Percentiles rank a stretch among this genome's conserved stretches.
These are phyloP conservation scores for Monoraphidium neglectum DNA, from an alignment of 139 green algal genomes.

Conservation along the genomic window DNA sequence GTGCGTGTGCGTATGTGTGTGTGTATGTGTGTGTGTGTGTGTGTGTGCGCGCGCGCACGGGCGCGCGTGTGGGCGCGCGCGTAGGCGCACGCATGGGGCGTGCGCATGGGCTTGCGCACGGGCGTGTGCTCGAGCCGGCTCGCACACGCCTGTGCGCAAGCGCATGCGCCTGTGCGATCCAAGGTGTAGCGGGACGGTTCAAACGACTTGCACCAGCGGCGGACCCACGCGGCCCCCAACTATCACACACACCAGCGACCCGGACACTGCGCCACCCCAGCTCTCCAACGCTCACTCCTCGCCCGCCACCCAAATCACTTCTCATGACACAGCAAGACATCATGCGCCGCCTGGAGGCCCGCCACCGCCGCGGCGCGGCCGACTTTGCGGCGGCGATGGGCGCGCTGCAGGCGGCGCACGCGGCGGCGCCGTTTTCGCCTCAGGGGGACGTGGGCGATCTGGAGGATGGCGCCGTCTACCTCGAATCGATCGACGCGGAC, in stretches of 20 bases:
- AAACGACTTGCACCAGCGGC: not conserved
- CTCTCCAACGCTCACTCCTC: not conserved
- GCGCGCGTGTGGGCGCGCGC: no score
- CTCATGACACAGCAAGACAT: conserved; percentile 5
- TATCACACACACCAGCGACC: no score
- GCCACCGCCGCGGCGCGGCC: conserved; percentile 8
- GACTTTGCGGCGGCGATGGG: conserved; percentile 50
- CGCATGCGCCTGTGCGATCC: not conserved
- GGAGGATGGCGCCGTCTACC: conserved; percentile 56
- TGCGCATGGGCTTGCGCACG: no score
- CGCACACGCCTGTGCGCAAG: not conserved
- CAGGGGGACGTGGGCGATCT: conserved; percentile 37
- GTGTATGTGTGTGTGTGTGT: no score
- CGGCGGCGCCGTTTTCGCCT: conserved; percentile 31
- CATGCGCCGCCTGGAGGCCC: not conserved
- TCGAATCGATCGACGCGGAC: conserved; percentile 62
- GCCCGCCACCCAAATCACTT: not conserved
- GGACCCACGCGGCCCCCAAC: not conserved
- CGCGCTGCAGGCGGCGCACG: conserved; percentile 36
- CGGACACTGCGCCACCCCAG: no score
- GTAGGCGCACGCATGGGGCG: no score
- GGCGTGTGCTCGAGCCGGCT: no score
- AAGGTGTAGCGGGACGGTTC: not conserved
- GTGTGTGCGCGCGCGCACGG: no score
- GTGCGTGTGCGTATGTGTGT: no score